Conservation (phyloP, 2,329 filamentous ascomycete genomes). For the Huntiella moniliformis region DNA sequence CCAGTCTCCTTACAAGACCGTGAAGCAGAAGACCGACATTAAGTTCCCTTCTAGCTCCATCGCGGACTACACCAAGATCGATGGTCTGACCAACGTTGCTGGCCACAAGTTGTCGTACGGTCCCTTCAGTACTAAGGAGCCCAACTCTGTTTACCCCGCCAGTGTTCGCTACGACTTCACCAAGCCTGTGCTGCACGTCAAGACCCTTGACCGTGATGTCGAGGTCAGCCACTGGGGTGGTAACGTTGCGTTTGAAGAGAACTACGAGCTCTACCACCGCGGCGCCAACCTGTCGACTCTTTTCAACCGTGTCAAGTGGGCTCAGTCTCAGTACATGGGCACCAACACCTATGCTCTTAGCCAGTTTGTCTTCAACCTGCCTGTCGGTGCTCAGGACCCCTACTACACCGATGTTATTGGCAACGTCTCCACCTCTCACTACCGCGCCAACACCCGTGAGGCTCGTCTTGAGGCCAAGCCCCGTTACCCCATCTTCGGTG, state of each 20-base stretch:
- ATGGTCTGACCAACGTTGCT: slow-evolving; percentile 57
- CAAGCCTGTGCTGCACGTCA: slow-evolving; percentile 68
- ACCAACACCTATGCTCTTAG: slow-evolving; percentile 61
- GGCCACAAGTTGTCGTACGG: slow-evolving; percentile 80
- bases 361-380: slow-evolving; percentile 63
- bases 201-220: slow-evolving; percentile 67
- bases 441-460: slow-evolving; percentile 58
- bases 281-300: slow-evolving; percentile 58
- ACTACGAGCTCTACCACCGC: slow-evolving; percentile 72
- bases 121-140: slow-evolving; percentile 66
- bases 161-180: slow-evolving; percentile 87
- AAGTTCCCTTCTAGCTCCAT: slow-evolving; percentile 65
- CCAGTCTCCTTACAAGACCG: slow-evolving; percentile 64
- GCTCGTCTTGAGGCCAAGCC: slow-evolving; percentile 81
- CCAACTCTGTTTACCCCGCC: slow-evolving; percentile 53
- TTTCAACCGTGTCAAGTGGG: slow-evolving; percentile 63
- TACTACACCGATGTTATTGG: slow-evolving; percentile 96
- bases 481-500: slow-evolving; percentile 87
- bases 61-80: slow-evolving; percentile 68
- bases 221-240: slow-evolving; percentile 98
- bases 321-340: slow-evolving; percentile 54
- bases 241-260: slow-evolving; percentile 86
- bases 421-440: slow-evolving; percentile 86
- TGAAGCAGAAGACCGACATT: slow-evolving; percentile 93
- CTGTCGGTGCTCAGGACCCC: slow-evolving; percentile 60